phyloP scores from a whole-genome alignment of 164 flowering plant genomes.

The Macadamia integrifolia region DNA sequence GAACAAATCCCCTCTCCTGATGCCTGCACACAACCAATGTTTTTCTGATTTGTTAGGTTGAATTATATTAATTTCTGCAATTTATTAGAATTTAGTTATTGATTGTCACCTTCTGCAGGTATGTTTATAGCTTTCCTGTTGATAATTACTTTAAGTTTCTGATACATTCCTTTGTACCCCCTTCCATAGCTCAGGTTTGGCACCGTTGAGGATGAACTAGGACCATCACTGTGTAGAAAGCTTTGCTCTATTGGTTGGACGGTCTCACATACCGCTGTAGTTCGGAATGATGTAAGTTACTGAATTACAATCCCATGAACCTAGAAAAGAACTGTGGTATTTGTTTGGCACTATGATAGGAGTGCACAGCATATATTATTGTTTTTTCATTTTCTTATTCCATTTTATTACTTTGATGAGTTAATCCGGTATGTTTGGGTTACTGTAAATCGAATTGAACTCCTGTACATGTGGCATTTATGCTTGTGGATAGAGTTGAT shows the following conservation, averaged over 20 bases:
- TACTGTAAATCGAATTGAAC: no score
- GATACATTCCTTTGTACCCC: conserved; percentile 20
- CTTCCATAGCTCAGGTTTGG: conserved; percentile 89
- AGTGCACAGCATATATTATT: not conserved
- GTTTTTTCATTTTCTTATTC: no score
- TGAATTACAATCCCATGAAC: not conserved
- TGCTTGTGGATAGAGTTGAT: no score
- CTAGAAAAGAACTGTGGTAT: not conserved
- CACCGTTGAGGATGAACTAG: conserved; percentile 64
- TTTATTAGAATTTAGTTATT: no score
- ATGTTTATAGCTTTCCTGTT: not conserved
- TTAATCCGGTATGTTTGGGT: no score
- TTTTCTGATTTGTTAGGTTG: no score
- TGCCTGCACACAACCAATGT: no score
- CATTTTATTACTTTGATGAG: no score
- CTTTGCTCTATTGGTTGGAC: conserved; percentile 82
- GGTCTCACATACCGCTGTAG: conserved; percentile 48
- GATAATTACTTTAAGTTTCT: conserved; percentile 10
- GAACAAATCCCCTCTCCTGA: no score
- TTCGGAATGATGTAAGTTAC: conserved; percentile 76
- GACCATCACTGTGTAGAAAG: conserved; percentile 57
- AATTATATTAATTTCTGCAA: no score
- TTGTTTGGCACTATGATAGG: not conserved
- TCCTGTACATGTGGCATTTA: no score
- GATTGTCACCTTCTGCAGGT: not conserved